These are phyloP conservation scores for Glomus cerebriforme DNA, from an alignment of 192 early-diverging fungal genomes.

Conservation along the genomic window DNA sequence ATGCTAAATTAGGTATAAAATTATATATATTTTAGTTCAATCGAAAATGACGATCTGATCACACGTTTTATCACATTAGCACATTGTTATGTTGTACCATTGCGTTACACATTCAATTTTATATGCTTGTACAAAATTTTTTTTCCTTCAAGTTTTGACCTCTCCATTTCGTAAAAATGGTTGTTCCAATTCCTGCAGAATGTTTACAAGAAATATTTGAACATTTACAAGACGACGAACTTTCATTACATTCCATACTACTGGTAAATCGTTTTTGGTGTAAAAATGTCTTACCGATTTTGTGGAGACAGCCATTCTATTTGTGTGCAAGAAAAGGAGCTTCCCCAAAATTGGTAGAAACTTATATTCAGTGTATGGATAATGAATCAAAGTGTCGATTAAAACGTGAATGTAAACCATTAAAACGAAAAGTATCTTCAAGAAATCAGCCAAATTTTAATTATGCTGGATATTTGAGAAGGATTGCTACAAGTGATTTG, in stretches of 20 bases:
- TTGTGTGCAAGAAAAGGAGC: not conserved
- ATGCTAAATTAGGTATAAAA: too few species aligned
- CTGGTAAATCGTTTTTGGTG: slow-evolving; percentile 7
- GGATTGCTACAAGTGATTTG: not conserved
- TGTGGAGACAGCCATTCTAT: not conserved
- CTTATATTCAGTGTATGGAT: slow-evolving; percentile 6
- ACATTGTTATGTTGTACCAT: too few species aligned
- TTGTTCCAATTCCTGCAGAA: not conserved
- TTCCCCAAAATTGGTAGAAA: slow-evolving; percentile 3
- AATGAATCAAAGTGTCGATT: not conserved
- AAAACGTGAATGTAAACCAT: not conserved
- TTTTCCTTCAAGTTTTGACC: too few species aligned
- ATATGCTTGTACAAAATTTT: too few species aligned
- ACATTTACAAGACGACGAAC: slow-evolving; percentile 12
- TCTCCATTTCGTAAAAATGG: not conserved
- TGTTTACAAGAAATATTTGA: slow-evolving; percentile 16
- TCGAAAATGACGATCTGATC: too few species aligned
- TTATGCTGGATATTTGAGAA: not conserved
- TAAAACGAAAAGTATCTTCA: not conserved
- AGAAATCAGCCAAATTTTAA: not conserved
- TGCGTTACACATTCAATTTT: too few species aligned
- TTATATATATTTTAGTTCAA: too few species aligned
- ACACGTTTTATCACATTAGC: too few species aligned
- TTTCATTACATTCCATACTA: not conserved
- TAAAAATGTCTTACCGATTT: not conserved